These are phyloP conservation scores for Omphalotus olearius DNA, from an alignment of 1,284 basidiomycete genomes.

Conservation along the genomic window DNA sequence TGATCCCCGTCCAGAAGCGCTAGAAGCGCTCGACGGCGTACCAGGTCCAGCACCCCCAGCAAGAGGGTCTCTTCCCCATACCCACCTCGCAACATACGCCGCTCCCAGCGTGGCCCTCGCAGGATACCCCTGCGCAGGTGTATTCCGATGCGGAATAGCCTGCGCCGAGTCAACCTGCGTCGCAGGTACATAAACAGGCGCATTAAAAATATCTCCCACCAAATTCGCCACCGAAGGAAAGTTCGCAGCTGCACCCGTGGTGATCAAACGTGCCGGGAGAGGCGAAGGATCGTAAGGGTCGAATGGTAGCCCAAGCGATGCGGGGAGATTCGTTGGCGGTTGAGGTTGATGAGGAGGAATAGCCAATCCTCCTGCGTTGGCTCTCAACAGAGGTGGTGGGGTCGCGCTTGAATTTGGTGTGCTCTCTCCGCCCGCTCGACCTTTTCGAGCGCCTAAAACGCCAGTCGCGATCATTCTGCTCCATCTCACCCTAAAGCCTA, in stretches of 20 bases:
- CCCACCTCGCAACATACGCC: constrained; percentile 76
- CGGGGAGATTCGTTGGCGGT: constrained; percentile 26
- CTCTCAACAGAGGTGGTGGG: constrained; percentile 16
- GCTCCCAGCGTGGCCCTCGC: constrained; percentile 65
- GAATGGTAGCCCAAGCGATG: constrained; percentile 61
- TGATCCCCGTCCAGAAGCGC: constrained; percentile 7
- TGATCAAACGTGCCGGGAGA: constrained; percentile 59
- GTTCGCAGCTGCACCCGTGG: constrained; percentile 74
- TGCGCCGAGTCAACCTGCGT: constrained; percentile 74
- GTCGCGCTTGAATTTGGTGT: constrained; percentile 25
- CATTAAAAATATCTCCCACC: constrained; percentile 75
- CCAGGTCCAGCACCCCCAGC: constrained; percentile 24
- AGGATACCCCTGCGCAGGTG: constrained; percentile 63
- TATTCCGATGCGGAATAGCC: constrained; percentile 60
- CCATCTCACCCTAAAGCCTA: constrained; percentile 77
- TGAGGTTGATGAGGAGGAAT: constrained; percentile 8
- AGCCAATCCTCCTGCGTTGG: background rate
- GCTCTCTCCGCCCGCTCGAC: constrained; percentile 23
- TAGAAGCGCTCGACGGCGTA: constrained; percentile 10
- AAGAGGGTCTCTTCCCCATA: constrained; percentile 58
- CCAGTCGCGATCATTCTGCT: constrained; percentile 66
- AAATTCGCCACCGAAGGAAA: constrained; percentile 79
- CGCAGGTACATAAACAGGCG: constrained; percentile 64
- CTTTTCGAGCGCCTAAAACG: constrained; percentile 36
- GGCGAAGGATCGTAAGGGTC: constrained; percentile 68